Evolutionary conservation across 805 yeast genomes (phyloP), one percentile per base, ranked within the genome.

Genomic region (Yarrowia phangngaensis): DNA sequence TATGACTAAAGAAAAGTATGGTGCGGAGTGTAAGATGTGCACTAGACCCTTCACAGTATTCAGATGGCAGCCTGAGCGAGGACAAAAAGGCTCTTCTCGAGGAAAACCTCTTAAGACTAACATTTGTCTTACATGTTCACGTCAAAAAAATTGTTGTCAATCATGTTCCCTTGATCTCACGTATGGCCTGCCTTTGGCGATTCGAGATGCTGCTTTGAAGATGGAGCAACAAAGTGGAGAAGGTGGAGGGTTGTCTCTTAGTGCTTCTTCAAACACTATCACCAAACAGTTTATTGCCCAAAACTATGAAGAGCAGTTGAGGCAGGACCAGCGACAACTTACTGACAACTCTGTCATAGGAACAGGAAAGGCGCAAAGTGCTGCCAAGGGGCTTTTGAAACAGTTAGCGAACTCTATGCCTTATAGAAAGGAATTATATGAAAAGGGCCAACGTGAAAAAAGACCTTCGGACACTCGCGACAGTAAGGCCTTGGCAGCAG

Each of bases 21-120:
- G 95, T 1, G 82, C 75, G n/a, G 83, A 84, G 60, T 90, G 97
- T 62, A 81, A 82, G 60, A 66, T 84, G 12, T 90, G 97, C 60
- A 82, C 94, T 0, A 66, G 94, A 40, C 88, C 95, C 1, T 90
- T 82, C 67, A 81, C 89, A 0, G 80, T 82, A 1, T 90, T 76
- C 61, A 74, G 82, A 50, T 86, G 95, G 95, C 71, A 73, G 51
- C 73, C 75, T 13, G 66, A 65, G 30, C 66, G 64, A 32, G 70
- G 68, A 5, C 70, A 69, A 14, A 65, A 68, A 36, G 66, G 77
- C 53, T 26, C 40, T 6, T 45, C 50, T 4, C 40, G 50, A 9
- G 40, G 38, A 32, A 31, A 33, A 20, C 40, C 40, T 6, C 31
- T 32, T n/a, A 45, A 33, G 20, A 87, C 95, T 2, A 64, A 78